These are phyloP conservation scores for Knoxdaviesia proteae DNA, from an alignment of 2,329 filamentous ascomycete species.

Conservation along the genomic window DNA sequence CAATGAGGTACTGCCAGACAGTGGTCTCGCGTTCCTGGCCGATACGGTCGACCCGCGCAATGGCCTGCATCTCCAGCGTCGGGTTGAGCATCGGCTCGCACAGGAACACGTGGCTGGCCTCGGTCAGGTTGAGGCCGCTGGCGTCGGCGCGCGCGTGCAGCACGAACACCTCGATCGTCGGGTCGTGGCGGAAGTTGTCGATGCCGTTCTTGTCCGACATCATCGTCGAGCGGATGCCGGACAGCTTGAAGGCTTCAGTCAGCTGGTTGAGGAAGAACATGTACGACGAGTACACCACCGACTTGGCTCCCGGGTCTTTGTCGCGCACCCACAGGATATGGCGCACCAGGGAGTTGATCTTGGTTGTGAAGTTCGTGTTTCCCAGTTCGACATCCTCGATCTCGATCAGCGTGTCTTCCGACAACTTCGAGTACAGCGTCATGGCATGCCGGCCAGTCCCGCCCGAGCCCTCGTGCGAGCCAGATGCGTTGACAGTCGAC, in stretches of 20 bases:
- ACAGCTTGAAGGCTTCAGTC: conserved; percentile 43
- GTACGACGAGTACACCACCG: conserved; percentile 77
- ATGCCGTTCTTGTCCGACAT: conserved; percentile 52
- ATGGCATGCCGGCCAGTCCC: conserved; percentile 6
- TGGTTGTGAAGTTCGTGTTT: conserved; percentile 62
- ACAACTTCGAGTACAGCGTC: conserved; percentile 61
- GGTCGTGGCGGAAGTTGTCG: conserved; percentile 54
- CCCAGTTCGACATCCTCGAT: conserved; percentile 67
- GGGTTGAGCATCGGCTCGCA: conserved; percentile 90
- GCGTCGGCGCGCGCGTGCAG: conserved; percentile 78
- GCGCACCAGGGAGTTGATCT: conserved; percentile 64
- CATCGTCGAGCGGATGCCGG: conserved; percentile 52
- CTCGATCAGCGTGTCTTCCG: conserved; percentile 46
- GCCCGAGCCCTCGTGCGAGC: too few species aligned
- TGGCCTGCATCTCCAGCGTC: conserved; percentile 81
- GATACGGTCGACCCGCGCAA: conserved; percentile 86
- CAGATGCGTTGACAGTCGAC: too few species aligned
- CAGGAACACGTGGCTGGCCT: conserved; percentile 83
- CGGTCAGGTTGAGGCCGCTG: conserved; percentile 75
- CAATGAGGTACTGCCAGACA: conserved; percentile 88
- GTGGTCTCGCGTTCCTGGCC: conserved; percentile 75
- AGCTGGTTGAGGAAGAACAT: conserved; percentile 54
- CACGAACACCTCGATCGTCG: conserved; percentile 59
- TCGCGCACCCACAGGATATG: conserved; percentile 74
- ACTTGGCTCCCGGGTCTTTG: conserved; percentile 71